phyloP scores from a whole-genome alignment of 2,329 filamentous ascomycete genomes.

The Microdochium trichocladiopsis region DNA sequence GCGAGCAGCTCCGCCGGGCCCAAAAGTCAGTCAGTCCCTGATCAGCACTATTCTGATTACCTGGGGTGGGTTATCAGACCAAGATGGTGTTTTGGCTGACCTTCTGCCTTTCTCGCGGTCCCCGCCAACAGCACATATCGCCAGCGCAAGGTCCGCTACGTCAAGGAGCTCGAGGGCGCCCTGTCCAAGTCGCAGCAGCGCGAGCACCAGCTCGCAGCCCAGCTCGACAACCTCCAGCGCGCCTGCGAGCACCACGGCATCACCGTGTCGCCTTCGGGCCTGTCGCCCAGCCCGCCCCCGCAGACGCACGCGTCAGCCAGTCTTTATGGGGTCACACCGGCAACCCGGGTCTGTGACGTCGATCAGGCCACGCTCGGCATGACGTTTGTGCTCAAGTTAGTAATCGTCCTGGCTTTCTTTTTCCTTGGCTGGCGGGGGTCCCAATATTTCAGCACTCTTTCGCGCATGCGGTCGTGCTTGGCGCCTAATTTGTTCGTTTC shows the following conservation, averaged over 20 bases:
- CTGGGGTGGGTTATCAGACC: too few species aligned
- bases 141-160: not conserved
- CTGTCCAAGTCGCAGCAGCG: not conserved
- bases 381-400: not conserved
- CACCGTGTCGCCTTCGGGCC: not conserved
- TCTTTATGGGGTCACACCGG: not conserved
- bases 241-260: not conserved
- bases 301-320: not conserved
- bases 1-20: not conserved
- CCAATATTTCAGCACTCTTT: not conserved
- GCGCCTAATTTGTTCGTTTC: too few species aligned
- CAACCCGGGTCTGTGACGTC: not conserved
- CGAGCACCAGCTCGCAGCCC: not conserved
- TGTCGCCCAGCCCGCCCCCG: not conserved
- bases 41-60: too few species aligned
- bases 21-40: not conserved
- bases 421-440: not conserved
- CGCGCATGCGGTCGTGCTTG: not conserved
- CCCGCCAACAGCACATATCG: not conserved
- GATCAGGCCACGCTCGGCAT: not conserved
- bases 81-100: not conserved
- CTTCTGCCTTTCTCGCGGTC: not conserved
- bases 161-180: not conserved
- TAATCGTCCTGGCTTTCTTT: not conserved
- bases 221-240: not conserved